Evolutionary conservation across 139 green algal genomes (phyloP).

Genomic region (Coccomyxa sp.): DNA sequence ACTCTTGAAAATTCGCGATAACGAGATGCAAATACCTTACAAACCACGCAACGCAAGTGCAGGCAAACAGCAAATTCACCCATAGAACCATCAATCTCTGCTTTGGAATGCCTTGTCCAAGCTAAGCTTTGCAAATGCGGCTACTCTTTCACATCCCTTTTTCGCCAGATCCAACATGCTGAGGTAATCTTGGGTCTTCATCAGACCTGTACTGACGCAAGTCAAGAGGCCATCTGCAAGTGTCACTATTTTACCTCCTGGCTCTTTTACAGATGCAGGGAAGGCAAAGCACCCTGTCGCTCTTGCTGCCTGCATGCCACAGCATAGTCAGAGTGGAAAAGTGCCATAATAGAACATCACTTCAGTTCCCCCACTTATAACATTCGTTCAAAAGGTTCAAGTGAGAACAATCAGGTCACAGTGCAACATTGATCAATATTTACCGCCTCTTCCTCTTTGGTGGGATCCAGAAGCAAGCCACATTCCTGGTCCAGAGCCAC

Average conservation of each 20-base stretch:
- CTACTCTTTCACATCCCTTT: conserved; percentile 23
- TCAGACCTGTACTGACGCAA: conserved; percentile 12
- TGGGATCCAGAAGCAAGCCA: conserved; percentile 33
- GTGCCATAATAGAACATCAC: neutral
- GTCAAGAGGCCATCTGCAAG: conserved; percentile 7
- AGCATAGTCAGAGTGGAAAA: neutral
- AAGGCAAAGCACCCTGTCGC: conserved; percentile 25
- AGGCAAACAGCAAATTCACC: too few relatives aligned
- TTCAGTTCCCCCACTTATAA: too few relatives aligned
- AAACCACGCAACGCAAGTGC: too few relatives aligned
- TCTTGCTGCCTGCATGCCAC: conserved; percentile 23
- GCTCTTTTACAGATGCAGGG: neutral
- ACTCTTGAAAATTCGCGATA: too few relatives aligned
- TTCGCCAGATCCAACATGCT: conserved; percentile 12
- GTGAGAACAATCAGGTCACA: too few relatives aligned
- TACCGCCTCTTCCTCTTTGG: conserved; percentile 30
- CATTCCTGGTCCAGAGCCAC: conserved; percentile 8
- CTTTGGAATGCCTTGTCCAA: too few relatives aligned
- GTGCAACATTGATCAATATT: neutral
- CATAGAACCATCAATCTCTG: too few relatives aligned
- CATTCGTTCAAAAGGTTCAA: too few relatives aligned
- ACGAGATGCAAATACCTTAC: too few relatives aligned
- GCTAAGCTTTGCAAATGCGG: conserved; percentile 25
- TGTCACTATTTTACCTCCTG: neutral
- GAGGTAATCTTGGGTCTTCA: conserved; percentile 11